Conservation (phyloP, 2,329 filamentous ascomycete species). For the Fusarium chuoi region DNA sequence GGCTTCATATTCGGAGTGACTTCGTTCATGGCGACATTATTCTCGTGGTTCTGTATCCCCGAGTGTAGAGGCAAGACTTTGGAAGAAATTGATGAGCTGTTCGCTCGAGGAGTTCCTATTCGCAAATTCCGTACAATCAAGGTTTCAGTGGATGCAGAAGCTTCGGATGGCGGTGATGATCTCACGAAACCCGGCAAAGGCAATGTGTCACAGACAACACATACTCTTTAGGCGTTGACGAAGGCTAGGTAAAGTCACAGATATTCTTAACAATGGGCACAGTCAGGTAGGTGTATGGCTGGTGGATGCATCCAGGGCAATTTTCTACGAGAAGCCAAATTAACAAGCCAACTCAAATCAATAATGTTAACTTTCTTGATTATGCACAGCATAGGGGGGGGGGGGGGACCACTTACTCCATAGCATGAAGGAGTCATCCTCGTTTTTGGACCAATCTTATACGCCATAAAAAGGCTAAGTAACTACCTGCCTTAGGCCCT, state of each 20-base stretch:
- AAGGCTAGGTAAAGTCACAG: background rate
- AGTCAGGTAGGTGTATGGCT: background rate
- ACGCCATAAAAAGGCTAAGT: background rate
- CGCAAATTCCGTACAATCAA: conserved; percentile 27
- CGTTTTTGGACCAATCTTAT: background rate
- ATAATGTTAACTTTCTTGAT: background rate
- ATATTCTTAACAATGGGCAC: background rate
- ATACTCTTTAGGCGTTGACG: background rate
- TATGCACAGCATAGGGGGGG: background rate
- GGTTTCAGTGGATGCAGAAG: background rate
- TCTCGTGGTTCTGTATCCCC: conserved; percentile 33
- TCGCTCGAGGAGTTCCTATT: conserved; percentile 26
- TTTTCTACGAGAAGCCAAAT: background rate
- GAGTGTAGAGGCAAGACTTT: conserved; percentile 36
- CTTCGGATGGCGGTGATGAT: background rate
- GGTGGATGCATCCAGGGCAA: background rate
- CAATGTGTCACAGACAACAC: background rate
- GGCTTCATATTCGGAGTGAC: conserved; percentile 34
- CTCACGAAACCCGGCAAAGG: background rate
- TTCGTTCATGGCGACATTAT: conserved; percentile 19
- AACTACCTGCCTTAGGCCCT: background rate
- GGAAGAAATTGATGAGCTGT: conserved; percentile 42
- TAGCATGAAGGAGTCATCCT: background rate
- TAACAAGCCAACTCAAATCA: background rate
- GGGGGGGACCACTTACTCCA: background rate